phyloP scores from a whole-genome alignment of 345 rosid species.

The Mercurialis annua region DNA sequence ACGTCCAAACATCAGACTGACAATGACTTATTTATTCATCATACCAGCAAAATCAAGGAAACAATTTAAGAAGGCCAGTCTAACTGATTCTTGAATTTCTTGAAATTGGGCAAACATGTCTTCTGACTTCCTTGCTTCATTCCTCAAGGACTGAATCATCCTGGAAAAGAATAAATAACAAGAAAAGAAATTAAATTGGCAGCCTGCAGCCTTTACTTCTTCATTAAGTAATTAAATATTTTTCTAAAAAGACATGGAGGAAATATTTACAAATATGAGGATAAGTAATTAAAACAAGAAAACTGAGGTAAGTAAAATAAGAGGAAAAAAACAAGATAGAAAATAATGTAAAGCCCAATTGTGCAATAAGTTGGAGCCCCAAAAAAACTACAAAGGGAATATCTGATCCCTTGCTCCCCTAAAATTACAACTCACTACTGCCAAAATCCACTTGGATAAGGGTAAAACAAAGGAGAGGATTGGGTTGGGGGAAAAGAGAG shows the following conservation, averaged over 20 bases:
- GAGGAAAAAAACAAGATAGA: background rate
- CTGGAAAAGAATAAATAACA: conserved; percentile 38
- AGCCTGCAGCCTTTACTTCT: background rate
- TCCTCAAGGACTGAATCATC: conserved; percentile 74
- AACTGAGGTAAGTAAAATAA: background rate
- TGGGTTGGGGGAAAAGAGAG: background rate
- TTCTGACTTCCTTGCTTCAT: conserved; percentile 75
- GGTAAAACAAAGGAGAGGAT: background rate
- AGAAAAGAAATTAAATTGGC: background rate
- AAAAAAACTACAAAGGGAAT: background rate
- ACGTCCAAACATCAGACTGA: conserved; percentile 12
- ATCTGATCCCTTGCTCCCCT: background rate
- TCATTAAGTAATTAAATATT: background rate
- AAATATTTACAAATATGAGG: background rate
- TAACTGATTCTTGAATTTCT: conserved; percentile 84
- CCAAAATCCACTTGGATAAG: conserved; percentile 1
- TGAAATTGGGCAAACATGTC: conserved; percentile 72
- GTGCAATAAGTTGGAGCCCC: background rate
- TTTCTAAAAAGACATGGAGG: background rate
- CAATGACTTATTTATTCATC: conserved; percentile 7
- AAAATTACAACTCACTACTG: background rate
- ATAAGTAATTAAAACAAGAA: no score
- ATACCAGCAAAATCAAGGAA: conserved; percentile 98
- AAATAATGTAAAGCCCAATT: background rate
- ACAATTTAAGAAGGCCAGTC: conserved; percentile 89